Base-by-base conservation (phyloP, 2,329 filamentous ascomycete species). In the Colletotrichum camelliae region DNA sequence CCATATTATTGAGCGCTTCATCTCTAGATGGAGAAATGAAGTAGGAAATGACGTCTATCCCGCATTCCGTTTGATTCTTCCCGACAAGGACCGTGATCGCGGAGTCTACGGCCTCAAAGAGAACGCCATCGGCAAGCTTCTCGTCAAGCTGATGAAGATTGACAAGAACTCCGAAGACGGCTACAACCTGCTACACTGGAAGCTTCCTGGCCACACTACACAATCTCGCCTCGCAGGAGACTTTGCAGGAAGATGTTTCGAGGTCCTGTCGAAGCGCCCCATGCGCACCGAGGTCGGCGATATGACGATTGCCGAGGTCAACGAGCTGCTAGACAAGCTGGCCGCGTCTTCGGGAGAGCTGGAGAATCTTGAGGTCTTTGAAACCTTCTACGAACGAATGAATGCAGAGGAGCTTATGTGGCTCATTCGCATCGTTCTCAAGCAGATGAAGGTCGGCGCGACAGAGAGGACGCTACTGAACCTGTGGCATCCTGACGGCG, bases 21-120 rank as follows among this genome's bases (percentile, higher is more conserved):
- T 99, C 79, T 90, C 91, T 16, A 90, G 92, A 83, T 99, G 97
- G 97, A 92, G 96, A 52, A 92, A 92, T 72, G 93, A 98, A 77
- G 96, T 98, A 27, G 97, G 97, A 31, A 88, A 95, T 79, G 97
- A 99, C 84, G 95, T 99, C 80, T 98, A 97, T 82, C 97, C 97
- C 0, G 96, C 95, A 2, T 91, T 99, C 84, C 93, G 97, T 24
- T 90, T 99, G 62, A 98, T 98, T 73, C 89, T 98, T 5, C 96
- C 96, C 0, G 95, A 97, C 80, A 97, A 98, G 82, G 97, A 99
- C 81, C 92, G 96, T 52, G 96, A 98, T 81, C 92, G 97, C 64
- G 94, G 94, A 21, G 96, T 98, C 88, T 99, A 98, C 81, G 95
- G 96, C 1, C 88, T 99, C 55, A 98, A 98, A 82, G 97, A 99